These are phyloP conservation scores for Globisporangium emineosum DNA, from an alignment of 352 stramenopile genomes.

Conservation along the genomic window DNA sequence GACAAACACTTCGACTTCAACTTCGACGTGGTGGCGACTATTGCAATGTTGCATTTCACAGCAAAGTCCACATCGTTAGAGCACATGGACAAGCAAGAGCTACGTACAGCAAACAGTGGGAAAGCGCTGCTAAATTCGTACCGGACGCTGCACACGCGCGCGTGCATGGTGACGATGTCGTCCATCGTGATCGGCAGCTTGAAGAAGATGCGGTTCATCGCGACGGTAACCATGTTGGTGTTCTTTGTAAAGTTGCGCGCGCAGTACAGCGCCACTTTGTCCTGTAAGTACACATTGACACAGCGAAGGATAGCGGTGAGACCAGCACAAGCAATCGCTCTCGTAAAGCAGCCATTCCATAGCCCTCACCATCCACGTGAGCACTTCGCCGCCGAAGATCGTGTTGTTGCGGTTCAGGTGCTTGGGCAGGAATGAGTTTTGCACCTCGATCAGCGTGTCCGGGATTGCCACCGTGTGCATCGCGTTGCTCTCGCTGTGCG, in stretches of 20 bases:
- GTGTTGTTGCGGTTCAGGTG: constrained; percentile 77
- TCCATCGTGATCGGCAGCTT: constrained; percentile 27
- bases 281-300: neutral
- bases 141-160: constrained; percentile 25
- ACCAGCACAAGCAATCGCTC: neutral
- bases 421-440: constrained; percentile 72
- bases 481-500: constrained; percentile 33
- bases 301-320: neutral
- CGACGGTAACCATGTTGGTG: constrained; percentile 23
- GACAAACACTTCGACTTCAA: constrained; percentile 31
- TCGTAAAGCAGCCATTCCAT: neutral
- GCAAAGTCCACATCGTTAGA: neutral
- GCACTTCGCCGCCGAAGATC: constrained; percentile 67
- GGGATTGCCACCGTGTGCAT: constrained; percentile 49
- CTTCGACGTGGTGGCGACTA: constrained; percentile 26
- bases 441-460: constrained; percentile 68
- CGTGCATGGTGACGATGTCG: constrained; percentile 30
- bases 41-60: neutral
- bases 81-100: neutral
- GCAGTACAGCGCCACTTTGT: constrained; percentile 28
- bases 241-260: constrained; percentile 30
- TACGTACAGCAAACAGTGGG: neutral
- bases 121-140: constrained; percentile 9
- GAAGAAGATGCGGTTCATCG: constrained; percentile 32
- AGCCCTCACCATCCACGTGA: constrained; percentile 14